These are phyloP conservation scores for Metarhizium sp. DNA, from an alignment of 2,329 filamentous ascomycete species.

Conservation along the genomic window DNA sequence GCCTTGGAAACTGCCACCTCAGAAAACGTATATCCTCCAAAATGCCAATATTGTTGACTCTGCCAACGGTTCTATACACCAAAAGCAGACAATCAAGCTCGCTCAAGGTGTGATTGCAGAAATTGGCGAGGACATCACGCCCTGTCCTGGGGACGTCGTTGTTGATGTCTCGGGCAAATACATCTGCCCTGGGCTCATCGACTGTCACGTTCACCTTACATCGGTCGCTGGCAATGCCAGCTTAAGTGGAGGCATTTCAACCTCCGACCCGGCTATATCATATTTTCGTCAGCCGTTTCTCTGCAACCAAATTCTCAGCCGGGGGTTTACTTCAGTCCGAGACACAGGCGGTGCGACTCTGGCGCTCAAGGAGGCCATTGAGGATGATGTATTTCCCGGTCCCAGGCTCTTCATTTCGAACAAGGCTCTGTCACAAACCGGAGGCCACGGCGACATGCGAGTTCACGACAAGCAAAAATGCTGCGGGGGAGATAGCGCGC, in stretches of 20 bases:
- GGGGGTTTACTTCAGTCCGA: slow-evolving; percentile 49
- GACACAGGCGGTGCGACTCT: slow-evolving; percentile 48
- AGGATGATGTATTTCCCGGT: slow-evolving; percentile 44
- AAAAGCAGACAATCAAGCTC: slow-evolving; percentile 22
- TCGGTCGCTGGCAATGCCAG: slow-evolving; percentile 19
- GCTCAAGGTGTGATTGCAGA: slow-evolving; percentile 23
- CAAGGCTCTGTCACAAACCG: slow-evolving; percentile 46
- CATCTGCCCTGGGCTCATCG: slow-evolving; percentile 23
- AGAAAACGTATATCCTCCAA: slow-evolving; percentile 24
- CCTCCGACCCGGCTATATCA: slow-evolving; percentile 24
- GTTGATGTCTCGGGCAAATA: slow-evolving; percentile 19
- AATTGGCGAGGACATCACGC: slow-evolving; percentile 8
- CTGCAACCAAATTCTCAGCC: slow-evolving; percentile 37
- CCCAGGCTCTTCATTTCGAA: slow-evolving; percentile 47
- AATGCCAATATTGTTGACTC: slow-evolving; percentile 36
- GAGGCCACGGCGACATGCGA: slow-evolving; percentile 46
- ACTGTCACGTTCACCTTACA: slow-evolving; percentile 23
- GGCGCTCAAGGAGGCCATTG: slow-evolving; percentile 46
- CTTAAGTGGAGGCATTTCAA: slow-evolving; percentile 14
- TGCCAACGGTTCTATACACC: slow-evolving; percentile 20
- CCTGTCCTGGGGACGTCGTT: slow-evolving; percentile 1
- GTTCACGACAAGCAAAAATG: slow-evolving; percentile 24
- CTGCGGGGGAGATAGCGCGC: slow-evolving; percentile 3
- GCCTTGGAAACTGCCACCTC: slow-evolving; percentile 25
- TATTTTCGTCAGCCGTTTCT: slow-evolving; percentile 38